Percentiles rank a stretch among this genome's conserved stretches.
Evolutionary conservation across 2,329 filamentous ascomycete genomes (phyloP).

Genomic region (Fusarium ramigenum): DNA sequence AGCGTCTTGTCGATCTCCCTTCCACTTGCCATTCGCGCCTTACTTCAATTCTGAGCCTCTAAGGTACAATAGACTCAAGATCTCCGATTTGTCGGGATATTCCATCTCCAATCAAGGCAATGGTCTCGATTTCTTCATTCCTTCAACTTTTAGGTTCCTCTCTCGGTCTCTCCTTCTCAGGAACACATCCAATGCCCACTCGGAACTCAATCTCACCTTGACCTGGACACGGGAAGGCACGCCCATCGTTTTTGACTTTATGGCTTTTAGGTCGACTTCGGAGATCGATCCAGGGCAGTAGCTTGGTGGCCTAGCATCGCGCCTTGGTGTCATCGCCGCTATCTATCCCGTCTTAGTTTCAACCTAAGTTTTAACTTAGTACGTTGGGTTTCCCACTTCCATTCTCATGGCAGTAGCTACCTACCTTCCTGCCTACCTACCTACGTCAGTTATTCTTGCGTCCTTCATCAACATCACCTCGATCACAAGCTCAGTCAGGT

Average conservation of each 20-base stretch:
- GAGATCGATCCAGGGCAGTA: slow-evolving; percentile 20
- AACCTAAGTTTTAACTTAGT: slow-evolving; percentile 6
- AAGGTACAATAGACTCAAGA: neutral
- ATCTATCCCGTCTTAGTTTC: slow-evolving; percentile 25
- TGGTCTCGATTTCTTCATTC: slow-evolving; percentile 5
- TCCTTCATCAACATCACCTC: slow-evolving; percentile 26
- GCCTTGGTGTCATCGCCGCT: slow-evolving; percentile 32
- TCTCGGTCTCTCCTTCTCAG: neutral
- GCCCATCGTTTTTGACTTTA: slow-evolving; percentile 7
- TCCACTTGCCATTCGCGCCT: slow-evolving; percentile 22
- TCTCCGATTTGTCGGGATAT: slow-evolving; percentile 14
- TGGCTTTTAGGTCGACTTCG: neutral
- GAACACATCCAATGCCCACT: neutral
- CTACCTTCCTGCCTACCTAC: neutral
- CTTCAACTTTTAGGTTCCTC: neutral
- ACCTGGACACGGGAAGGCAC: slow-evolving; percentile 4
- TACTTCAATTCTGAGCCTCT: slow-evolving; percentile 5
- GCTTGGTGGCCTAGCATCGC: slow-evolving; percentile 24
- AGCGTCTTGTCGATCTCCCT: slow-evolving; percentile 40
- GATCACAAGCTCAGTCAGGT: neutral
- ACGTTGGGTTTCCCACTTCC: slow-evolving; percentile 19
- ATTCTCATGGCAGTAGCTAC: slow-evolving; percentile 4
- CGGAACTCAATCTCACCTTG: neutral
- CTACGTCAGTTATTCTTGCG: slow-evolving; percentile 16
- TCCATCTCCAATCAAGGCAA: slow-evolving; percentile 14